Conservation (phyloP, 164 flowering plant genomes). For the Sedum album region DNA sequence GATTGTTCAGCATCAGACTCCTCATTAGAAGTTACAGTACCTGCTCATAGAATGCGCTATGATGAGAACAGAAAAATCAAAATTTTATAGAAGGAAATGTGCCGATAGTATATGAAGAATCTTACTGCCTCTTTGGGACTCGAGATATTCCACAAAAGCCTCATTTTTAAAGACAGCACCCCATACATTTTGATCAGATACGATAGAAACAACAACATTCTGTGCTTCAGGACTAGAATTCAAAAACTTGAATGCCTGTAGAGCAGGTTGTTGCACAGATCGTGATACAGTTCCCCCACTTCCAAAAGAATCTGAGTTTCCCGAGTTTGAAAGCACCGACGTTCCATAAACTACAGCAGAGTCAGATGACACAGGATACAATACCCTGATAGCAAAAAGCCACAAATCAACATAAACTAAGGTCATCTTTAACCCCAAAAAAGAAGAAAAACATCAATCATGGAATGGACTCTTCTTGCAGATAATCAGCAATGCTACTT, state of each 20-base stretch:
- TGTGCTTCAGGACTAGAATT: conserved; percentile 44
- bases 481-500: background rate
- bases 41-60: background rate
- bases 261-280: conserved; percentile 24
- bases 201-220: conserved; percentile 75
- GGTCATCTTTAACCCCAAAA: background rate
- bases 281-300: background rate
- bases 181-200: conserved; percentile 64
- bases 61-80: background rate
- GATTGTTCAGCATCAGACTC: background rate
- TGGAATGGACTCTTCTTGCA: background rate
- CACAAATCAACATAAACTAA: background rate
- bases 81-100: background rate
- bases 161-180: conserved; percentile 56
- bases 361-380: conserved; percentile 30
- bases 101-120: background rate
- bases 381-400: conserved; percentile 24
- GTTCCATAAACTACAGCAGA: conserved; percentile 1
- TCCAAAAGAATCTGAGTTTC: background rate
- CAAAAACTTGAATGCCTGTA: conserved; percentile 57
- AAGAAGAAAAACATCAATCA: background rate
- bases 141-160: conserved; percentile 35
- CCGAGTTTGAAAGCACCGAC: conserved; percentile 15
- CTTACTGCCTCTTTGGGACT: conserved; percentile 38
- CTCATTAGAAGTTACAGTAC: background rate